Evolutionary conservation across 768 basidiomycete genomes (phyloP).

Genomic region (Lyophyllum atratum): DNA sequence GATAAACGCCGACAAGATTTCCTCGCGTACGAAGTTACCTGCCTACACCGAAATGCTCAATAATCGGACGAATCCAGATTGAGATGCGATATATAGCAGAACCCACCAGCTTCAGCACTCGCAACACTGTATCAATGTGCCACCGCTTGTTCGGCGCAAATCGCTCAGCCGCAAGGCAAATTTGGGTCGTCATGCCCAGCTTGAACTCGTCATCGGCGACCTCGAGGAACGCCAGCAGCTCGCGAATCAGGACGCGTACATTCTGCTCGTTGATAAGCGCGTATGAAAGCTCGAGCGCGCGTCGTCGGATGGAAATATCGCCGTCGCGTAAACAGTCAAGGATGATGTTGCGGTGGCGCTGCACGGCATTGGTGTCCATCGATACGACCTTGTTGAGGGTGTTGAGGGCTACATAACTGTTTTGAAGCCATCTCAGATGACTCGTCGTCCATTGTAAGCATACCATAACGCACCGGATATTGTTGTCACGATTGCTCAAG

Average conservation of each 20-base stretch:
- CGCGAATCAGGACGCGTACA: constrained; percentile 88
- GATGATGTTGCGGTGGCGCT: constrained; percentile 96
- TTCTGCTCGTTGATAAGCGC: constrained; percentile 95
- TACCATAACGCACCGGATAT: constrained; percentile 74
- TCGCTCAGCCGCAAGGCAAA: constrained; percentile 91
- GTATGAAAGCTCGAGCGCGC: constrained; percentile 95
- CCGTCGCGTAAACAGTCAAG: constrained; percentile 99
- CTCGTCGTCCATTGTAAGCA: background rate
- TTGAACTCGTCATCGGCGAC: constrained; percentile 99
- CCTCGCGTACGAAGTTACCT: constrained; percentile 96
- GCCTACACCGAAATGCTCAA: constrained; percentile 55
- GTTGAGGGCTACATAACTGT: constrained; percentile 94
- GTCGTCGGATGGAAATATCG: constrained; percentile 96
- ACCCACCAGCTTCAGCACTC: constrained; percentile 87
- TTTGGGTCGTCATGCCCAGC: constrained; percentile 96
- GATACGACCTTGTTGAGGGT: constrained; percentile 98
- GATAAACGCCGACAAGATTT: constrained; percentile 93
- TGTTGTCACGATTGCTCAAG: constrained; percentile 96
- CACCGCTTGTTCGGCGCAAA: constrained; percentile 98
- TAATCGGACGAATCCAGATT: background rate
- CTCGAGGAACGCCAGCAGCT: constrained; percentile 94
- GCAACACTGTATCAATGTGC: constrained; percentile 97
- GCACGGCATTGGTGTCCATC: constrained; percentile 97
- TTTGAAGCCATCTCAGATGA: background rate
- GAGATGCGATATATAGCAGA: background rate